These are phyloP conservation scores for Blumeriella jaapii DNA, from an alignment of 2,329 filamentous ascomycete genomes.

Conservation along the genomic window DNA sequence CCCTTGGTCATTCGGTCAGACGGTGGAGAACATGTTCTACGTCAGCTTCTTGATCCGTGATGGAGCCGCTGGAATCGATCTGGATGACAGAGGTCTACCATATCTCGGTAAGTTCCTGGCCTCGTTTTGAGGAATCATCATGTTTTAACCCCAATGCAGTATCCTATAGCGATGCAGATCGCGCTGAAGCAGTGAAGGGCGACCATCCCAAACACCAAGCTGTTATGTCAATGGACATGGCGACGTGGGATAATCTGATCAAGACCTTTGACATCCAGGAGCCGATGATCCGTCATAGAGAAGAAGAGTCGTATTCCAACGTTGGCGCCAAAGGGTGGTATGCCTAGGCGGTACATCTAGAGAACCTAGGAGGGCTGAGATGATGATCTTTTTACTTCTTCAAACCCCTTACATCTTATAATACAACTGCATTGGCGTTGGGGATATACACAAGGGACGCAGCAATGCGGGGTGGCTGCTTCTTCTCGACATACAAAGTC, in stretches of 20 bases:
- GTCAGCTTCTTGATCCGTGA: conserved; percentile 89
- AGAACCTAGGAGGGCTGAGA: no score
- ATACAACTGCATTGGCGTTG: no score
- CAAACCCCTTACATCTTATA: no score
- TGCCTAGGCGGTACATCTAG: conserved; percentile 19
- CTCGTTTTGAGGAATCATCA: neutral
- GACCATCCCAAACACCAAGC: conserved; percentile 65
- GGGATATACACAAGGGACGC: neutral
- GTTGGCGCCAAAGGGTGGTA: conserved; percentile 25
- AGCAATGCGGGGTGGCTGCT: neutral
- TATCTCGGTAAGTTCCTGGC: conserved; percentile 53
- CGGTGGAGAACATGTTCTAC: conserved; percentile 94
- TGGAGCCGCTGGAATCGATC: conserved; percentile 61
- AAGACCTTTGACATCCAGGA: conserved; percentile 64
- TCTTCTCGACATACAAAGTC: neutral
- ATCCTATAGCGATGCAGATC: conserved; percentile 1
- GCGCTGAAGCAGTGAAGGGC: conserved; percentile 26
- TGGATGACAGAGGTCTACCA: conserved; percentile 65
- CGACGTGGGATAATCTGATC: conserved; percentile 70
- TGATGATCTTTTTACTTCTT: no score
- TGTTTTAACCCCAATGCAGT: conserved; percentile 15
- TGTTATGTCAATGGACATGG: conserved; percentile 78
- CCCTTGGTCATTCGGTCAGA: conserved; percentile 82
- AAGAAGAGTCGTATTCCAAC: conserved; percentile 33
- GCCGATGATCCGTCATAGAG: conserved; percentile 74